Conservation (phyloP, 2,329 filamentous ascomycete species). For the Trichocomaceae sp. region DNA sequence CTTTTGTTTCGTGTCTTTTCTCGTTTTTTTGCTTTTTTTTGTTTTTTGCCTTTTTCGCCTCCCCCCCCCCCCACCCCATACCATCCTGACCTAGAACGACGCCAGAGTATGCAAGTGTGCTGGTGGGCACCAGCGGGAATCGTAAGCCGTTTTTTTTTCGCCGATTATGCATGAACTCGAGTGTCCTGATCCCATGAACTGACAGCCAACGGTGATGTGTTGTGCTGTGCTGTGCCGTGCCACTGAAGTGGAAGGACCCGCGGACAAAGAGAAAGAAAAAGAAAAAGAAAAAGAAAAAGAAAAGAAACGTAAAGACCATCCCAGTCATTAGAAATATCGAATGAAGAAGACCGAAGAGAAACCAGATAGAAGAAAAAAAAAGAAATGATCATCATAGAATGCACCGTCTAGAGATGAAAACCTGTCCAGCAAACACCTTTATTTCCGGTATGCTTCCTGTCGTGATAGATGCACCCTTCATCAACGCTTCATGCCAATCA, state of each 20-base stretch:
- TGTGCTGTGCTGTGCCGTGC: not conserved
- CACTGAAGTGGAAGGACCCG: not conserved
- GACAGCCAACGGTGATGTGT: not conserved
- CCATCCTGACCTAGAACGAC: not conserved
- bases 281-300: no score
- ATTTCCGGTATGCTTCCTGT: not conserved
- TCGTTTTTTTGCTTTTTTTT: no score
- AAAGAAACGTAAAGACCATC: not conserved
- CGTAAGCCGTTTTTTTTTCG: constrained; percentile 1
- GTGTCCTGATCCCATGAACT: not conserved
- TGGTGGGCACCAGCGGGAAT: not conserved
- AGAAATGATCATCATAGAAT: not conserved
- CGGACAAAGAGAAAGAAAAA: not conserved
- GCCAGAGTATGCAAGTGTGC: not conserved
- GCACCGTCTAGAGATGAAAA: not conserved
- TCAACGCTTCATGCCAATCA: not conserved
- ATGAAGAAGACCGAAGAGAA: not conserved
- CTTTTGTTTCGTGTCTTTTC: no score
- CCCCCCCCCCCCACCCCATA: no score
- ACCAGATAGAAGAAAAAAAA: not conserved
- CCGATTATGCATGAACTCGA: constrained; percentile 1
- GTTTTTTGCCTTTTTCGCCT: no score
- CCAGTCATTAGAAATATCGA: not conserved
- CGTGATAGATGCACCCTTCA: not conserved
- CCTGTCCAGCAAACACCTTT: not conserved